Conservation (phyloP, 2,329 filamentous ascomycete genomes). For the Penicillium sp. region DNA sequence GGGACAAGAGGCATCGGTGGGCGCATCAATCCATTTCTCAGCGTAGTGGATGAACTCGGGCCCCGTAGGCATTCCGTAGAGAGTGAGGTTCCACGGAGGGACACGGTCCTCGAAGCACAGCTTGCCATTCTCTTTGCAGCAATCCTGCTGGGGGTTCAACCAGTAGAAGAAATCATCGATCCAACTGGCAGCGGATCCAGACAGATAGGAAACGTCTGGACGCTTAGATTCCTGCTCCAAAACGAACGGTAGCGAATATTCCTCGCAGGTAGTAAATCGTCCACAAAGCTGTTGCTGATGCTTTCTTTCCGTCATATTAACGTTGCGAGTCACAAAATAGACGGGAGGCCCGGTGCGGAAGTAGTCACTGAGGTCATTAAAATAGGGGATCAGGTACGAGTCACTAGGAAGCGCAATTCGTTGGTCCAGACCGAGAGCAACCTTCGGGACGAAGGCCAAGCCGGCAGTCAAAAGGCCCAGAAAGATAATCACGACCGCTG, state of each 20-base stretch:
- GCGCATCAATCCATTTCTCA: conserved; percentile 72
- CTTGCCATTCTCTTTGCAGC: conserved; percentile 65
- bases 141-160: conserved; percentile 82
- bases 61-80: conserved; percentile 87
- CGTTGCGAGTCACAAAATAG: conserved; percentile 83
- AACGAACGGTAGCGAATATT: conserved; percentile 78
- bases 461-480: conserved; percentile 81
- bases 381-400: conserved; percentile 93
- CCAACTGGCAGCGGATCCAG: conserved; percentile 88
- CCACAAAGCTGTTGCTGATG: conserved; percentile 86
- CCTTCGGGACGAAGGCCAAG: conserved; percentile 75
- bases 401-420: conserved; percentile 88
- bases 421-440: conserved; percentile 87
- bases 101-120: conserved; percentile 74
- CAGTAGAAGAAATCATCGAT: conserved; percentile 94
- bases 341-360: conserved; percentile 88
- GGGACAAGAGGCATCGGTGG: conserved; percentile 78
- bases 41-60: conserved; percentile 87
- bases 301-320: conserved; percentile 70
- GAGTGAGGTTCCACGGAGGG: conserved; percentile 82
- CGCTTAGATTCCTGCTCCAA: conserved; percentile 93
- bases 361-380: conserved; percentile 92
- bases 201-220: conserved; percentile 78
- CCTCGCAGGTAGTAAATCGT: conserved; percentile 81
- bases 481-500: conserved; percentile 72